phyloP scores from a whole-genome alignment of 345 rosid species.

The Citrus sp. region DNA sequence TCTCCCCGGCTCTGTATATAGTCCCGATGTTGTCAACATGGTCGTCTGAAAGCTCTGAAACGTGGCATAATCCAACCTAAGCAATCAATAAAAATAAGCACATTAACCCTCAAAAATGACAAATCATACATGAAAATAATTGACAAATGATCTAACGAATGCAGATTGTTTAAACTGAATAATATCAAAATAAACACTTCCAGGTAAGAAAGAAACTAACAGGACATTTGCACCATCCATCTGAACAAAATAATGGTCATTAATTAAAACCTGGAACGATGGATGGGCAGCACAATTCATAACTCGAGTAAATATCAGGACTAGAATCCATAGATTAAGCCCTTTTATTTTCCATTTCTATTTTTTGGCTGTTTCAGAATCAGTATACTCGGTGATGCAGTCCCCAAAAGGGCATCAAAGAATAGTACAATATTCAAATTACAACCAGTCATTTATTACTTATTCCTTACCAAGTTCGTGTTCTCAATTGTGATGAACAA shows the following conservation, averaged over 20 bases:
- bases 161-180: background rate
- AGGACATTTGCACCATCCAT: background rate
- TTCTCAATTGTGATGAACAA: slow-evolving; percentile 62
- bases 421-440: background rate
- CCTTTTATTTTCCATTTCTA: background rate
- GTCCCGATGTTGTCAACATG: slow-evolving; percentile 51
- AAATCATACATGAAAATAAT: background rate
- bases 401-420: background rate
- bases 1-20: slow-evolving; percentile 71
- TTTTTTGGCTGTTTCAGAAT: background rate
- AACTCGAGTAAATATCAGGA: background rate
- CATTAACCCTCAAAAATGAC: background rate
- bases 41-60: slow-evolving; percentile 72
- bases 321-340: background rate
- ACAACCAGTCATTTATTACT: background rate
- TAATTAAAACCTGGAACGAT: background rate
- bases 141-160: background rate
- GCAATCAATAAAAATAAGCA: slow-evolving; percentile 15
- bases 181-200: background rate
- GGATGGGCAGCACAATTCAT: background rate
- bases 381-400: background rate
- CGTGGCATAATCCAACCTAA: slow-evolving; percentile 94
- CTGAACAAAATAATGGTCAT: background rate
- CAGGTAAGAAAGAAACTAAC: background rate
- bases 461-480: slow-evolving; percentile 63